phyloP scores from a whole-genome alignment of 345 rosid species.

The Anastatica hierochuntica region DNA sequence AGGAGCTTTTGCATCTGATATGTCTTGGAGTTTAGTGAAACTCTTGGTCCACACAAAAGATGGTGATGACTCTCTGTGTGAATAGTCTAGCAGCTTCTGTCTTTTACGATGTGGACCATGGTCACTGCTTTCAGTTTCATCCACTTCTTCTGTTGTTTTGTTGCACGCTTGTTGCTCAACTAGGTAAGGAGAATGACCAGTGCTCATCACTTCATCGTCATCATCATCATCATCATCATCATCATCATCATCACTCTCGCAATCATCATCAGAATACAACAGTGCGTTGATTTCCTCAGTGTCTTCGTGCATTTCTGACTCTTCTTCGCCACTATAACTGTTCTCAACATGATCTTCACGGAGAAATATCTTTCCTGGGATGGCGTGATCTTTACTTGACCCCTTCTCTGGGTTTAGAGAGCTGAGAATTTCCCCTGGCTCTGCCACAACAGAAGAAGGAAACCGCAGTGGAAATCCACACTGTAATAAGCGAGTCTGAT shows the following conservation, averaged over 20 bases:
- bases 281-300: conserved; percentile 88
- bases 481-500: conserved; percentile 46
- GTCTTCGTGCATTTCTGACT: conserved; percentile 84
- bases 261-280: conserved; percentile 79
- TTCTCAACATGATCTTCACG: conserved; percentile 25
- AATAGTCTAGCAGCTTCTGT: conserved; percentile 37
- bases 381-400: conserved; percentile 17
- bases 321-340: conserved; percentile 30
- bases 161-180: conserved; percentile 32
- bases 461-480: conserved; percentile 20
- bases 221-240: conserved; percentile 42
- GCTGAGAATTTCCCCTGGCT: too few relatives aligned
- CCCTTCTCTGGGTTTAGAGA: conserved; percentile 23
- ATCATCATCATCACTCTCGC: conserved; percentile 45
- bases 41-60: conserved; percentile 32
- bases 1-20: conserved; percentile 24
- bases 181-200: conserved; percentile 65
- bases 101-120: conserved; percentile 49
- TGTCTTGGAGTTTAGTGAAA: conserved; percentile 20
- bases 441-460: conserved; percentile 23
- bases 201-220: conserved; percentile 79
- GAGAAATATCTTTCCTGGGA: conserved; percentile 17
- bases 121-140: conserved; percentile 44
- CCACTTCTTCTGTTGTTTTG: conserved; percentile 23
- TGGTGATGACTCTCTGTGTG: conserved; percentile 16